phyloP scores from a whole-genome alignment of 306 rosid genomes.

The Pyrus betulifolia region DNA sequence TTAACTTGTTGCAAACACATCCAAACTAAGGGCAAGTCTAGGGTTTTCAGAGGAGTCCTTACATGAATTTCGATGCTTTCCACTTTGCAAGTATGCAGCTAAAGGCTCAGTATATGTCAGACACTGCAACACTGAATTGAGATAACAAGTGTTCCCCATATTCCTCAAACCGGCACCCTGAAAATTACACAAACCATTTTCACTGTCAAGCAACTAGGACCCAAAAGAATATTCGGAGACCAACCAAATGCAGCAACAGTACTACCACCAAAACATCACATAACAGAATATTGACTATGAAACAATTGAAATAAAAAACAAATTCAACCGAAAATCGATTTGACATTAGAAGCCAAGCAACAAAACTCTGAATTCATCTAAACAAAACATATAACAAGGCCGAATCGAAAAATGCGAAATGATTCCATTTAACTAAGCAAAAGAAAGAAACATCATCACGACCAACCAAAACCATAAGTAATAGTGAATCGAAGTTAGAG shows the following conservation, averaged over 20 bases:
- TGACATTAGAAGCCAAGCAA: background rate
- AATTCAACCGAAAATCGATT: background rate
- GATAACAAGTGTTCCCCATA: constrained; percentile 93
- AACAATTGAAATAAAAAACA: background rate
- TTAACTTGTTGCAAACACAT: background rate
- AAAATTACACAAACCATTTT: constrained; percentile 8
- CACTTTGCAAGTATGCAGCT: constrained; percentile 94
- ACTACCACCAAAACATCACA: background rate
- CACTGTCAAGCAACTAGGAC: background rate
- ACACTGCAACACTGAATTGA: constrained; percentile 90
- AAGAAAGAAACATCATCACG: background rate
- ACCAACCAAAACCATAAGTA: background rate
- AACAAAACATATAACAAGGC: background rate
- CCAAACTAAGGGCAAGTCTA: background rate
- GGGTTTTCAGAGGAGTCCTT: constrained; percentile 10
- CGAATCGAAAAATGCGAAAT: background rate
- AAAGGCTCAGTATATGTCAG: constrained; percentile 91
- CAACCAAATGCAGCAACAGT: background rate
- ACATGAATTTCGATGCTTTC: constrained; percentile 91
- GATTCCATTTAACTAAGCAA: background rate
- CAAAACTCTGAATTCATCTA: background rate
- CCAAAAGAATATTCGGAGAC: background rate
- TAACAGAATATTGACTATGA: background rate
- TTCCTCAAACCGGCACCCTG: constrained; percentile 97
- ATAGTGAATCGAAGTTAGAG: background rate